phyloP scores from a whole-genome alignment of 208 protist species.

The Tetramitus jugosus region DNA sequence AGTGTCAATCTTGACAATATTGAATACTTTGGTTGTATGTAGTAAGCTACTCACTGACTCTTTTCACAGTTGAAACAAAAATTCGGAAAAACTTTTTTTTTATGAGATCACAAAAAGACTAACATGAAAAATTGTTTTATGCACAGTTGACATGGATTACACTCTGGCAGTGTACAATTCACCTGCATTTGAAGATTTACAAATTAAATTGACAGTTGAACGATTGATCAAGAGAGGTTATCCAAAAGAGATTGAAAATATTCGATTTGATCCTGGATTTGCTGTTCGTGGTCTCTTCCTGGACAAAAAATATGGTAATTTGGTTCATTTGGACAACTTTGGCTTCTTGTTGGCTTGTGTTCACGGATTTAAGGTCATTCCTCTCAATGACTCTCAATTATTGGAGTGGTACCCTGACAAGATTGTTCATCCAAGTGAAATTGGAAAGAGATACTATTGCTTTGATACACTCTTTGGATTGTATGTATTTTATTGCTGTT shows the following conservation, averaged over 20 bases:
- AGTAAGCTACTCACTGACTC: background rate
- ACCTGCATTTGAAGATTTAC: background rate
- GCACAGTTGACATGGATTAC: too few species aligned
- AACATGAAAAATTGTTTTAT: too few species aligned
- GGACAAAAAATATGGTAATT: conserved; percentile 12
- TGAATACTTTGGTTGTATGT: conserved; percentile 18
- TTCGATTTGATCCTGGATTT: conserved; percentile 14
- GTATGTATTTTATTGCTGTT: background rate
- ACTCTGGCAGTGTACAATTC: conserved; percentile 16
- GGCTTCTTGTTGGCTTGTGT: conserved; percentile 12
- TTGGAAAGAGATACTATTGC: conserved; percentile 1
- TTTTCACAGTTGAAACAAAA: background rate
- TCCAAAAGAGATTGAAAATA: conserved; percentile 1
- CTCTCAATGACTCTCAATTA: too few species aligned
- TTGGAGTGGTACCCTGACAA: conserved; percentile 4
- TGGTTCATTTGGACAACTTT: conserved; percentile 13
- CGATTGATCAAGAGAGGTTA: conserved; percentile 22
- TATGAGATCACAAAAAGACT: too few species aligned
- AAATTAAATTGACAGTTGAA: background rate
- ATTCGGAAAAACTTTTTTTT: background rate
- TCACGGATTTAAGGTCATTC: conserved; percentile 3
- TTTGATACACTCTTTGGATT: conserved; percentile 18
- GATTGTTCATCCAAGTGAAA: background rate
- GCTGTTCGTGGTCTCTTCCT: conserved; percentile 1
- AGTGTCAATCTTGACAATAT: conserved; percentile 1